These are phyloP conservation scores for Pseudoneurospora amorphoporcata DNA, from an alignment of 495 filamentous ascomycete species.

Conservation along the genomic window DNA sequence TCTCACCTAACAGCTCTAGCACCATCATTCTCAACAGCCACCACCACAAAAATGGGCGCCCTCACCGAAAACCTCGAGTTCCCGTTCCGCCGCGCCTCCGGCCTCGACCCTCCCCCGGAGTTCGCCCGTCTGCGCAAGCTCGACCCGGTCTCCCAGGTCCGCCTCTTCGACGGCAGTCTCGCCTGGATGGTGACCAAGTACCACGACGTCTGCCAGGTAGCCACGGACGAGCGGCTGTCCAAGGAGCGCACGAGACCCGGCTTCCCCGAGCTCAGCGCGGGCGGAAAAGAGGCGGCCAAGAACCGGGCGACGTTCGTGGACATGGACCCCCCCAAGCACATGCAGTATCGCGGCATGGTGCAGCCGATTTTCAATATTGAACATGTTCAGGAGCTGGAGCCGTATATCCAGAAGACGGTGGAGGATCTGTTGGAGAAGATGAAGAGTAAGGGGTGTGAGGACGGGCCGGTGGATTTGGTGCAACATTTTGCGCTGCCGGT, in stretches of 20 bases:
- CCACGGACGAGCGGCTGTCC: conserved; percentile 30
- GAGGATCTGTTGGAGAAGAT: conserved; percentile 27
- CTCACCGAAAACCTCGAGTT: conserved; percentile 16
- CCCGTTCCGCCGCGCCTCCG: conserved; percentile 33
- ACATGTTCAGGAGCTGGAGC: conserved; percentile 26
- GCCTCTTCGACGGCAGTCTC: conserved; percentile 32
- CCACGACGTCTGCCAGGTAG: conserved; percentile 31
- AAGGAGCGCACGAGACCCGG: conserved; percentile 32
- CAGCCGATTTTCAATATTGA: conserved; percentile 27
- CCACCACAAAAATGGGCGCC: conserved; percentile 8
- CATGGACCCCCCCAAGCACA: conserved; percentile 37
- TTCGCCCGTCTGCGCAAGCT: conserved; percentile 29
- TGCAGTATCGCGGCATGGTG: conserved; percentile 33
- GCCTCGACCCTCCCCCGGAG: conserved; percentile 30
- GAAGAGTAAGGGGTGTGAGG: conserved; percentile 16
- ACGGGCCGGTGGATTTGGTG: conserved; percentile 30
- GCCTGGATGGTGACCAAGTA: conserved; percentile 39
- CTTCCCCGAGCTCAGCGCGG: conserved; percentile 33
- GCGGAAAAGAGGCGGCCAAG: conserved; percentile 32
- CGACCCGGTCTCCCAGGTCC: conserved; percentile 31
- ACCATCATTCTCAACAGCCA: background rate
- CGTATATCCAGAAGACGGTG: conserved; percentile 36
- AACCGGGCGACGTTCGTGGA: conserved; percentile 38
- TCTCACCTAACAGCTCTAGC: background rate
- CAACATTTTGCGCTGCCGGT: conserved; percentile 35